A percentile compares a stretch with the other conserved stretches of the same genome.
Evolutionary conservation across 108 stramenopile species (phyloP).

Genomic region (Cyclotella choctawhatcheeana): DNA sequence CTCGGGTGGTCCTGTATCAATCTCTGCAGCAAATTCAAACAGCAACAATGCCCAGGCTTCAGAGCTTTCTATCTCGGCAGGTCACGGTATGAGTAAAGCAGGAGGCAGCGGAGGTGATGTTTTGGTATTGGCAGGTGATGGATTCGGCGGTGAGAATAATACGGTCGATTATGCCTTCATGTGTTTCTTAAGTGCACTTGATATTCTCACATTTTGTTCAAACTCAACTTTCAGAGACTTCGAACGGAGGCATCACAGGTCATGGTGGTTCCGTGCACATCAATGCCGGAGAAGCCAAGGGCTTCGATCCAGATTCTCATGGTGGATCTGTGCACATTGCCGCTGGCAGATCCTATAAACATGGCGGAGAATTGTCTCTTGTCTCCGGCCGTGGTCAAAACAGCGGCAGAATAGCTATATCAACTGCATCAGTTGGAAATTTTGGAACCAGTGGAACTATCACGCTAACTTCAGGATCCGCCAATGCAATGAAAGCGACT

Average conservation of each 20-base stretch:
- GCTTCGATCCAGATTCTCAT: constrained; percentile 8
- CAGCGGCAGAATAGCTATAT: constrained; percentile 18
- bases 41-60: constrained; percentile 20
- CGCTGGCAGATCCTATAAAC: neutral
- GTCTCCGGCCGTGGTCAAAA: constrained; percentile 16
- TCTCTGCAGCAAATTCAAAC: constrained; percentile 32
- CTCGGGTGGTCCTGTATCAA: constrained; percentile 27
- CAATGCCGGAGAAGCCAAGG: constrained; percentile 31
- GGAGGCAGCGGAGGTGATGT: constrained; percentile 43
- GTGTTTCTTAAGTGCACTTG: neutral
- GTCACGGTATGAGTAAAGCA: constrained; percentile 28
- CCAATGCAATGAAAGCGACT: constrained; percentile 2
- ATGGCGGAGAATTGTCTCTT: constrained; percentile 19
- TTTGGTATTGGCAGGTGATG: constrained; percentile 34
- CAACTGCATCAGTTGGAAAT: neutral
- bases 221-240: constrained; percentile 17
- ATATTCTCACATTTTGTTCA: neutral
- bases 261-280: constrained; percentile 37
- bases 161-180: too few species aligned
- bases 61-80: constrained; percentile 24
- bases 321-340: constrained; percentile 32
- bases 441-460: constrained; percentile 11
- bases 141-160: constrained; percentile 34
- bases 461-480: constrained; percentile 9
- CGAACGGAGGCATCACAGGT: constrained; percentile 24